Percentiles rank a stretch among this genome's conserved stretches.
phyloP scores from a whole-genome alignment of 495 filamentous ascomycete species.

The Cercophora samala region DNA sequence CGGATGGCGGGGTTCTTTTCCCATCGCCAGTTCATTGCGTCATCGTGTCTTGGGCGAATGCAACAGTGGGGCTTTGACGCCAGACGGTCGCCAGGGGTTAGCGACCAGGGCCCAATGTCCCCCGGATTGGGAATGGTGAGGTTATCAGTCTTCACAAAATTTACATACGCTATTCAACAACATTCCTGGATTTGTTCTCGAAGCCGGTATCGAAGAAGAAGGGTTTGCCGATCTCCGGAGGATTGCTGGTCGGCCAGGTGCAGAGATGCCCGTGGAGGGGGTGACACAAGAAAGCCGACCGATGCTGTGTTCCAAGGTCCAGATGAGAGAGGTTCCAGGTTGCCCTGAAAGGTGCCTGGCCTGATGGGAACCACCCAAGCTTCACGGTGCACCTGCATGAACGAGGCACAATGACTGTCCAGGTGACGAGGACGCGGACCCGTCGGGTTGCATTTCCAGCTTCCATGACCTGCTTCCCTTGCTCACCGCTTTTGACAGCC shows the following conservation, averaged over 20 bases:
- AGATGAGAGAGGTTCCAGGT: not conserved
- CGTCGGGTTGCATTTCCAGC: not conserved
- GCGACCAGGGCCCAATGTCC: not conserved
- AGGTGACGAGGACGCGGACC: constrained; percentile 23
- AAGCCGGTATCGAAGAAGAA: not conserved
- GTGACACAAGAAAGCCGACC: not conserved
- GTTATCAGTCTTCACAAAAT: not conserved
- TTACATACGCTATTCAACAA: not conserved
- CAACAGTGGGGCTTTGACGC: constrained; percentile 14
- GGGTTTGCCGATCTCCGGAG: constrained; percentile 17
- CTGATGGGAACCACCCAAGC: not conserved
- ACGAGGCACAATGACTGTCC: constrained; percentile 22
- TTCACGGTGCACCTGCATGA: constrained; percentile 22
- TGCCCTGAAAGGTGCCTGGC: constrained; percentile 9
- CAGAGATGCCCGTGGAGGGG: constrained; percentile 1
- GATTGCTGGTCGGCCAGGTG: constrained; percentile 8
- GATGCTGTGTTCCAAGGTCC: not conserved
- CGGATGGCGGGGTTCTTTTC: not conserved
- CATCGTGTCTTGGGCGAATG: constrained; percentile 17
- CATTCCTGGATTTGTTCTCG: not conserved
- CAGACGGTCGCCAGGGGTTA: not conserved
- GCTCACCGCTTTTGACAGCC: not conserved
- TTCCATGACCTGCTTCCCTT: not conserved
- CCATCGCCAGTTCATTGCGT: constrained; percentile 18
- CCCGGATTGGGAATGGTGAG: constrained; percentile 2